These are phyloP conservation scores for Eustoma russellianum DNA, from an alignment of 257 asterid species.

Conservation along the genomic window DNA sequence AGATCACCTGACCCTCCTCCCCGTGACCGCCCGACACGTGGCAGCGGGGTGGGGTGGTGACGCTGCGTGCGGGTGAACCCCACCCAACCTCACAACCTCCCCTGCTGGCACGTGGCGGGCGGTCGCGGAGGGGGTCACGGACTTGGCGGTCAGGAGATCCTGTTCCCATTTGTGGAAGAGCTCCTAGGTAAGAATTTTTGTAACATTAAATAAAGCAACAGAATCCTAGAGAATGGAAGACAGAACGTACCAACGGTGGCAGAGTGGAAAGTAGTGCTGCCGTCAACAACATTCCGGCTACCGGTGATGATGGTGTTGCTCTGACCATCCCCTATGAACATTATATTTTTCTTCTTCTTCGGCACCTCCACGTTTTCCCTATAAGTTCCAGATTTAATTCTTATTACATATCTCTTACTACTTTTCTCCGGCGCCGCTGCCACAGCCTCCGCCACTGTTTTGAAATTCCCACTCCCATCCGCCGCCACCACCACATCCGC, in stretches of 20 bases:
- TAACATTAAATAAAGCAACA: too few relatives aligned
- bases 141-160: too few relatives aligned
- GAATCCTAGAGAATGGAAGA: not conserved
- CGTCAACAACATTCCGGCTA: slow-evolving; percentile 49
- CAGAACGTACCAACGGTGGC: slow-evolving; percentile 70
- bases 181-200: too few relatives aligned
- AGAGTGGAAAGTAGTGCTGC: slow-evolving; percentile 73
- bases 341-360: slow-evolving; percentile 46
- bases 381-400: slow-evolving; percentile 68
- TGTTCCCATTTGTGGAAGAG: too few relatives aligned
- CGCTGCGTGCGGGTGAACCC: too few relatives aligned
- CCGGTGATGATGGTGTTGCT: slow-evolving; percentile 64
- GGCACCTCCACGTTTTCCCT: slow-evolving; percentile 72
- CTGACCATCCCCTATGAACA: slow-evolving; percentile 86
- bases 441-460: slow-evolving; percentile 68
- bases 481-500: slow-evolving; percentile 77
- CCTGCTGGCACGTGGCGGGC: too few relatives aligned
- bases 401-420: slow-evolving; percentile 42
- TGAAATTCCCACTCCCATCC: slow-evolving; percentile 69
- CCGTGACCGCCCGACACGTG: too few relatives aligned
- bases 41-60: too few relatives aligned
- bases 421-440: slow-evolving; percentile 74
- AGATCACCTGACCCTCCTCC: too few relatives aligned
- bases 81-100: too few relatives aligned
- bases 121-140: too few relatives aligned